A percentile compares a stretch with the other conserved stretches of the same genome.
Evolutionary conservation across 228 moss, liverwort and hornwort genomes (phyloP).

Genomic region (Sphagnum magellanicum): DNA sequence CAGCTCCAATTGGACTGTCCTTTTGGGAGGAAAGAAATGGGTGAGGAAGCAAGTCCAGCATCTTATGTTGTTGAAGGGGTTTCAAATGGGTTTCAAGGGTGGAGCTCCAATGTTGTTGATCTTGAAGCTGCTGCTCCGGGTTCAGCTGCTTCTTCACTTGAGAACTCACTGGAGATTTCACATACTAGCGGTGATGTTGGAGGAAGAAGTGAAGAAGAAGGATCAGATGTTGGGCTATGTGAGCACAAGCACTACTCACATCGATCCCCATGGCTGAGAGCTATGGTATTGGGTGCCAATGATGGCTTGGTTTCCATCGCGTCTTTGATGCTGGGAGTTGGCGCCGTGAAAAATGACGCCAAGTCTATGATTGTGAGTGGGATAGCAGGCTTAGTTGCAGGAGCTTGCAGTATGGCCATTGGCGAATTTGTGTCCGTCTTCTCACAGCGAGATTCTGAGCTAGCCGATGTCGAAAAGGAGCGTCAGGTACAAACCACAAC

Average conservation of each 20-base stretch:
- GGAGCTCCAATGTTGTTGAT: no score
- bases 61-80: no score
- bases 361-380: slow-evolving; percentile 11
- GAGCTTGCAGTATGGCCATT: slow-evolving; percentile 10
- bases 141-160: no score
- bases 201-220: no score
- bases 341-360: slow-evolving; percentile 8
- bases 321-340: slow-evolving; percentile 9
- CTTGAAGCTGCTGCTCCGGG: no score
- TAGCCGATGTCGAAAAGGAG: slow-evolving; percentile 3
- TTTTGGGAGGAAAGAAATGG: no score
- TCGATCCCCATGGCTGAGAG: slow-evolving; percentile 7
- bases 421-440: slow-evolving; percentile 11
- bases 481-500: not conserved
- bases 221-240: not conserved
- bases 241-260: slow-evolving; percentile 24
- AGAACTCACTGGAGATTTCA: no score
- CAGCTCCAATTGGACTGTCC: no score
- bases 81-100: no score
- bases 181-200: no score
- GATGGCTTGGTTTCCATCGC: slow-evolving; percentile 10
- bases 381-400: slow-evolving; percentile 6
- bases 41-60: no score
- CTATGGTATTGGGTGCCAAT: slow-evolving; percentile 6
- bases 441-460: slow-evolving; percentile 6